phyloP scores from a whole-genome alignment of 176 grass and related monocot species.

The Aegilops speltoides region DNA sequence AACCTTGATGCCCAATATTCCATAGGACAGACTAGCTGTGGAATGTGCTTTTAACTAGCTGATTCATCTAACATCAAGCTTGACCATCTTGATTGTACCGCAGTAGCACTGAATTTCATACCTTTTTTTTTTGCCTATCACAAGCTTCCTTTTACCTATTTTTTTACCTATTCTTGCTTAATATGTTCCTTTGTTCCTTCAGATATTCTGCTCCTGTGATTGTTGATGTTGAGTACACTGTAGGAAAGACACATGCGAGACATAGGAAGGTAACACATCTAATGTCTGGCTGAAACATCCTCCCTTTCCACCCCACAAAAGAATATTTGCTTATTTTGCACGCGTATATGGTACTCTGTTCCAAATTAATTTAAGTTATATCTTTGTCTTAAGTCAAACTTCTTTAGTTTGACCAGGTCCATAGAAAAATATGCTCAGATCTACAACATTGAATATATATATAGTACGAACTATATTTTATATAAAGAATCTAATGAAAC shows the following conservation, averaged over 20 bases:
- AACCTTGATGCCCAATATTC: neutral
- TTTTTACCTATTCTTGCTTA: slow-evolving; percentile 12
- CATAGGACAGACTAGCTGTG: neutral
- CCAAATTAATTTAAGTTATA: neutral
- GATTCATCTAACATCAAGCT: slow-evolving; percentile 11
- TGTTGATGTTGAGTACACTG: slow-evolving; percentile 70
- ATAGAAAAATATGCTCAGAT: neutral
- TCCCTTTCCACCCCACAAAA: neutral
- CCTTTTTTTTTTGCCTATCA: neutral
- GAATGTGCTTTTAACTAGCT: neutral
- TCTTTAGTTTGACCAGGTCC: neutral
- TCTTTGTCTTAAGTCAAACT: neutral
- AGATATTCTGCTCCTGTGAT: slow-evolving; percentile 80
- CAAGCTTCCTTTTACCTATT: neutral
- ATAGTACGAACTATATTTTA: neutral
- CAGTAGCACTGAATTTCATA: neutral
- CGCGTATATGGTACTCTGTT: neutral
- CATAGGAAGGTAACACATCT: slow-evolving; percentile 21
- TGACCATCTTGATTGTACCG: neutral
- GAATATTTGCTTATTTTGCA: neutral
- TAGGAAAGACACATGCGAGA: slow-evolving; percentile 41
- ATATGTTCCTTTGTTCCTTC: slow-evolving; percentile 29
- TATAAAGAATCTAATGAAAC: neutral
- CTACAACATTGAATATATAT: neutral
- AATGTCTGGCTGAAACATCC: slow-evolving; percentile 7